A percentile compares a stretch with the other conserved stretches of the same genome.
phyloP scores from a whole-genome alignment of 1,139 yeast species.

The Hanseniaspora uvarum region DNA sequence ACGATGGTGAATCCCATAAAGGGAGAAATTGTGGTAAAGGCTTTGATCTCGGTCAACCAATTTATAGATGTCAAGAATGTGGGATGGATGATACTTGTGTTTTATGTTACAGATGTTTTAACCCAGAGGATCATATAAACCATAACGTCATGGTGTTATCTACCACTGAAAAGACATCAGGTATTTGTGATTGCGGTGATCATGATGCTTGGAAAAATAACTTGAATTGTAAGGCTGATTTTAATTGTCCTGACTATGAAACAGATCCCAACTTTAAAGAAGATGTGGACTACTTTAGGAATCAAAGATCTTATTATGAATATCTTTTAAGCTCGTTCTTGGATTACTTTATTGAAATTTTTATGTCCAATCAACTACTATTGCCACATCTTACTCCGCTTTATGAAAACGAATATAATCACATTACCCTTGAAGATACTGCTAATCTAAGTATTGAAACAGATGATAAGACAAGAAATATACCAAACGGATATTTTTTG shows the following conservation, averaged over 20 bases:
- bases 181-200: conserved; percentile 66
- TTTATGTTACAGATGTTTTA: conserved; percentile 58
- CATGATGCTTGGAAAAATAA: conserved; percentile 46
- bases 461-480: conserved; percentile 31
- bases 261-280: conserved; percentile 18
- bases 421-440: conserved; percentile 18
- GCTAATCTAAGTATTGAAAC: conserved; percentile 23
- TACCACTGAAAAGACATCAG: conserved; percentile 42
- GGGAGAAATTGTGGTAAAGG: conserved; percentile 56
- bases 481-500: conserved; percentile 35
- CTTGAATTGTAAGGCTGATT: conserved; percentile 39
- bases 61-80: conserved; percentile 58
- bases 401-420: background rate
- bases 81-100: conserved; percentile 70
- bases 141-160: conserved; percentile 51
- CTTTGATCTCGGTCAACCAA: conserved; percentile 50
- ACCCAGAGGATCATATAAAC: conserved; percentile 51
- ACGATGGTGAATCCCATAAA: conserved; percentile 29
- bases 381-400: conserved; percentile 27
- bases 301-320: conserved; percentile 22
- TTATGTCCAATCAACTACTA: conserved; percentile 30
- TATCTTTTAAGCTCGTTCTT: conserved; percentile 26
- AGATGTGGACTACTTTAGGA: conserved; percentile 13
- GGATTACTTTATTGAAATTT: conserved; percentile 30
- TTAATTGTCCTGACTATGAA: conserved; percentile 19